Evolutionary conservation across 2,329 filamentous ascomycete species (phyloP).

Genomic region (Intubia oerlemansii): DNA sequence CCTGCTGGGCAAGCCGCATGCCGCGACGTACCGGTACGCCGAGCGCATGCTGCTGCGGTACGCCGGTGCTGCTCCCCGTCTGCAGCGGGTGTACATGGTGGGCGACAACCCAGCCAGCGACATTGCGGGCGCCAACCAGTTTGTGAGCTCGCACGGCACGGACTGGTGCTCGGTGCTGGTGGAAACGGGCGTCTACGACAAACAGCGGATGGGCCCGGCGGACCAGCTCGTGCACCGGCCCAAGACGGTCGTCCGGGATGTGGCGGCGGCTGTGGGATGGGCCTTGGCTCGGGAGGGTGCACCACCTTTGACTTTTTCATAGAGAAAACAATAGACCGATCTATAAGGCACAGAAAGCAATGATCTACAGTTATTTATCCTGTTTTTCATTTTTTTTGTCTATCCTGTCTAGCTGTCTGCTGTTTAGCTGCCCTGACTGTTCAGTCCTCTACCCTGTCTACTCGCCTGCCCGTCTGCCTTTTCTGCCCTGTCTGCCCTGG

Average conservation of each 20-base stretch:
- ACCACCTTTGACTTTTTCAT: too few species aligned
- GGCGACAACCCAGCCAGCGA: constrained; percentile 82
- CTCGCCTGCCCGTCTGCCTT: too few species aligned
- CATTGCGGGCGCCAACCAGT: constrained; percentile 70
- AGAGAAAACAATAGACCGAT: too few species aligned
- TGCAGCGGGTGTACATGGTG: constrained; percentile 78
- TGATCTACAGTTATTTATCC: too few species aligned
- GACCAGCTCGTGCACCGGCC: constrained; percentile 9
- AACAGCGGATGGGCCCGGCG: constrained; percentile 5
- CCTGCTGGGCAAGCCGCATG: constrained; percentile 66
- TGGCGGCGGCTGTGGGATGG: constrained; percentile 12
- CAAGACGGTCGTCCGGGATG: constrained; percentile 10
- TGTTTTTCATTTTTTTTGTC: too few species aligned
- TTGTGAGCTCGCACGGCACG: constrained; percentile 38
- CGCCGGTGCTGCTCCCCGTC: constrained; percentile 14
- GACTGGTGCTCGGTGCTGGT: constrained; percentile 14
- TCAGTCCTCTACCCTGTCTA: too few species aligned
- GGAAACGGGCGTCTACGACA: constrained; percentile 13
- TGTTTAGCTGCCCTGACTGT: too few species aligned
- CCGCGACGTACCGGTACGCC: constrained; percentile 63
- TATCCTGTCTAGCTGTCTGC: too few species aligned
- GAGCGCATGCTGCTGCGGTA: constrained; percentile 49
- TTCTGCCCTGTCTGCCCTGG: too few species aligned
- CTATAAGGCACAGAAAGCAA: too few species aligned
- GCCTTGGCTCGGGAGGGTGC: constrained; percentile 13